phyloP scores from a whole-genome alignment of 2,329 filamentous ascomycete species.

The Colletotrichum sojae region DNA sequence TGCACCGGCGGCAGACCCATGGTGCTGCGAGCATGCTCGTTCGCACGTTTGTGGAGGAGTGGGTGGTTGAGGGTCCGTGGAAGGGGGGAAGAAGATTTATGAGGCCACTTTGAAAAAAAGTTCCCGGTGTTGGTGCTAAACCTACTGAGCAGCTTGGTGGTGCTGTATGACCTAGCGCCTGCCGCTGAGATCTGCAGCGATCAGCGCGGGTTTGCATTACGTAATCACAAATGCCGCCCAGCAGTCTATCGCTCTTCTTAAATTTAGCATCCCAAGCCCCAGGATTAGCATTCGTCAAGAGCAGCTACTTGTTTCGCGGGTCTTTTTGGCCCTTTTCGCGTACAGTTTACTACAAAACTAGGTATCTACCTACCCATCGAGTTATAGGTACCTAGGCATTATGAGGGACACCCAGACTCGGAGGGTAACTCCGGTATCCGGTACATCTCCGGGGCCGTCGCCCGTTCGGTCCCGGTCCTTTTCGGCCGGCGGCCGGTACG shows the following conservation, averaged over 20 bases:
- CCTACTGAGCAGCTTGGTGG: constrained; percentile 13
- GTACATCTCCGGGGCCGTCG: neutral
- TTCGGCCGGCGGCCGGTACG: neutral
- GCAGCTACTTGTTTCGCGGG: too few relatives aligned
- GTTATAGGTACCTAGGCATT: too few relatives aligned
- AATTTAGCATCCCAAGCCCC: too few relatives aligned
- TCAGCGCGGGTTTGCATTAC: neutral
- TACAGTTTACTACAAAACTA: too few relatives aligned
- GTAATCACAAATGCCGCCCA: neutral
- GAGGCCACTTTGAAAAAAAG: constrained; percentile 2
- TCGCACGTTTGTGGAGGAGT: neutral
- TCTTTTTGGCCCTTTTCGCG: too few relatives aligned
- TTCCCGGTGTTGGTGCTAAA: constrained; percentile 3
- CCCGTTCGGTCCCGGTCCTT: neutral
- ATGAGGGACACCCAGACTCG: too few relatives aligned
- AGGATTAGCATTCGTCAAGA: too few relatives aligned
- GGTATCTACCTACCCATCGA: too few relatives aligned
- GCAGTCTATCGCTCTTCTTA: too few relatives aligned
- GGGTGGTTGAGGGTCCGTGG: neutral
- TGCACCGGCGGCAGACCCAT: constrained; percentile 68
- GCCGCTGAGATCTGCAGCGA: too few relatives aligned
- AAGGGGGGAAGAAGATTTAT: neutral
- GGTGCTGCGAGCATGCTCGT: constrained; percentile 56
- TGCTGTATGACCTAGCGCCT: too few relatives aligned
- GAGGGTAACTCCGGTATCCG: neutral